Base-by-base conservation (phyloP, 352 stramenopile genomes). In the Phytophthora parvispora region DNA sequence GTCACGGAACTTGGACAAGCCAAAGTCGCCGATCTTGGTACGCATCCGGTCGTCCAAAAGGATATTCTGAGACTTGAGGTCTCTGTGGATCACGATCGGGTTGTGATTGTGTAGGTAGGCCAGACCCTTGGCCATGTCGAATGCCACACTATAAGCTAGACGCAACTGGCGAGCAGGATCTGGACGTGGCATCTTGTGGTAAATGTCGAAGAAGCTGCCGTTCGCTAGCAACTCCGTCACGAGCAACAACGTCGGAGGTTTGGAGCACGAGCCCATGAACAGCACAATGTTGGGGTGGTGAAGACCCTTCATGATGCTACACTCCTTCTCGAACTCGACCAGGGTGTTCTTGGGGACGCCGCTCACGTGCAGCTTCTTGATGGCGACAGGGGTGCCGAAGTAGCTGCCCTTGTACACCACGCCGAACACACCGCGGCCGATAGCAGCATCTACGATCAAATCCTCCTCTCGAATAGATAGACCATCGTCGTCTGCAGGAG, bases 231-330 rank as follows among this genome's bases (percentile, higher is more conserved):
- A 72, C 77, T 99, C 97, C 0, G 97, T 99, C 22, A 99, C 87
- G 22, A 99, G 98, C 27, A 98, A 79, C 27, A 98, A 78, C 69
- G 99, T 99, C 28, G 96, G 96, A n/a, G 97, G 92, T 64, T 98
- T 93, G n/a, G 98, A 93, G 83, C 96, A 99, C 20, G 97, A 98
- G 29, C 97, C 97, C 92, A 99, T 99, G 72, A 99, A 99, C 12
- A 99, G 81, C 62, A 99, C 98, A 58, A 99, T 99, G 77, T 99
- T 99, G 8, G 97, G 97, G 80, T 99, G 97, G 60, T 98, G 80
- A 58, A 99, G 91, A 2, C 87, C 84, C 47, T 91, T 93, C 87
- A 95, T 95, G 73, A 96, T 95, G 20, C 45, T 88, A 64, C 86
- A 94, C 57, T 94, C 86, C 45, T 96, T 94, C 47, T 96, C 84